Evolutionary conservation across 192 early-diverging fungal genomes (phyloP), one percentile per base, ranked within the genome.

Genomic region (Backusella parvicylindrica): DNA sequence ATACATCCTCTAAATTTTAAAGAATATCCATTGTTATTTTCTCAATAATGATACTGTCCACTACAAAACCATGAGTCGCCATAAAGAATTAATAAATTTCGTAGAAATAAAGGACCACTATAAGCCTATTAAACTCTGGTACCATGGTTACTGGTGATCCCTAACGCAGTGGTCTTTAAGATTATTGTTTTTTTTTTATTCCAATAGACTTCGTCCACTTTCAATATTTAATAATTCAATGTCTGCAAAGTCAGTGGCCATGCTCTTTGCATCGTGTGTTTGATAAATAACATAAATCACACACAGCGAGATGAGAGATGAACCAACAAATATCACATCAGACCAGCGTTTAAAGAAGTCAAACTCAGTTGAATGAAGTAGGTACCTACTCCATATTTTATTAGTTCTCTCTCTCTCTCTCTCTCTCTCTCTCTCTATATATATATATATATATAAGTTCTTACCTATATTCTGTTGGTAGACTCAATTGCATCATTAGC

Each of bases 291-390:
- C 77, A 74, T 91, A 94, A 40, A 96, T 82, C 53, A 97, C 86
- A 21, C 89, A 80, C 8, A 89, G 86, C 35, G 91, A 93, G 12
- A 89, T 77, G 11, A 93, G 72, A 0, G 95, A 94, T n/a, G 91
- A 90, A 18, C 95, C 85, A 47, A 98, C 79, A 81, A 96, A 97
- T 16, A 97, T 95, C 8, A 93, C 86, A 82, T 99, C 97, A 71
- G 95, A 96, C 97, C 96, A 97, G 64, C 91, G 91, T 76, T 94
- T 91, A 82, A 95, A 99, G 78, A 95, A 97, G 79, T 93, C 85
- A 73, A 97, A 96, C 65, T 96, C 93, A 16, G 96, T 90, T 13
- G 90, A 85, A 30, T 92, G 92, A 68, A 97, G 79, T 0, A 95
- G 89, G 12, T 89, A 90, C 1, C 92, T 92, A 49, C 95, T 0